Percentiles rank a stretch among this genome's conserved stretches.
phyloP scores from a whole-genome alignment of 2,329 filamentous ascomycete genomes.

The Fusarium aywerte region DNA sequence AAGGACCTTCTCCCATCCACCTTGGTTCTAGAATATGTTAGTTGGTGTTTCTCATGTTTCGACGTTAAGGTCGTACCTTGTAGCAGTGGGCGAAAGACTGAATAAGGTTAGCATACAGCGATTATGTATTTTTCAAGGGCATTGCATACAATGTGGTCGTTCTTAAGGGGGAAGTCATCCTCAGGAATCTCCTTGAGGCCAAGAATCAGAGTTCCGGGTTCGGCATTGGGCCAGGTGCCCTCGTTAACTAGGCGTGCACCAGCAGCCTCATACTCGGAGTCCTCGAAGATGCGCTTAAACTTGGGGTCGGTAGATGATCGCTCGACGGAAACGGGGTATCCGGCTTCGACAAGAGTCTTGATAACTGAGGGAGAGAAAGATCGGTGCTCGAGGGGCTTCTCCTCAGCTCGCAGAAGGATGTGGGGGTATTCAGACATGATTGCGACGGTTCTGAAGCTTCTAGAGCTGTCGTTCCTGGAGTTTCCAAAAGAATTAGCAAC shows the following conservation, averaged over 20 bases:
- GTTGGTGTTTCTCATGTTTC: slow-evolving; percentile 47
- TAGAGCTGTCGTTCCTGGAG: slow-evolving; percentile 3
- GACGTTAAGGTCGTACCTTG: slow-evolving; percentile 70
- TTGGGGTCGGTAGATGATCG: slow-evolving; percentile 57
- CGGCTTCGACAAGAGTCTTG: slow-evolving; percentile 69
- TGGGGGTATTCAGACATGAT: slow-evolving; percentile 47
- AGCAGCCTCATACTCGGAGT: slow-evolving; percentile 69
- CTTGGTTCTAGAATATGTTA: slow-evolving; percentile 80
- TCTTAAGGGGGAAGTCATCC: slow-evolving; percentile 66
- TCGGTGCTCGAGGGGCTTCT: slow-evolving; percentile 61
- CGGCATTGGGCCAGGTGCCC: slow-evolving; percentile 74
- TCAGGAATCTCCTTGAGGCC: slow-evolving; percentile 83
- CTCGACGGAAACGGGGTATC: slow-evolving; percentile 76
- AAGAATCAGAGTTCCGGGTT: slow-evolving; percentile 75
- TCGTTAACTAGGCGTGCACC: slow-evolving; percentile 74
- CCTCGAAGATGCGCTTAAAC: slow-evolving; percentile 73
- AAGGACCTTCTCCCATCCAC: slow-evolving; percentile 82
- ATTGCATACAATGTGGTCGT: slow-evolving; percentile 42
- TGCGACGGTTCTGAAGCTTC: slow-evolving; percentile 16
- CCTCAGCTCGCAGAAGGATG: slow-evolving; percentile 68
- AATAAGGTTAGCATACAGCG: not conserved
- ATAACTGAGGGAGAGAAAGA: slow-evolving; percentile 58
- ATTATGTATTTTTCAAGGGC: no score
- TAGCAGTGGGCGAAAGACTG: slow-evolving; percentile 77
- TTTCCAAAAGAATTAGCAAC: slow-evolving; percentile 17